Conservation (phyloP, 345 rosid species). For the Syzygium aqueum region DNA sequence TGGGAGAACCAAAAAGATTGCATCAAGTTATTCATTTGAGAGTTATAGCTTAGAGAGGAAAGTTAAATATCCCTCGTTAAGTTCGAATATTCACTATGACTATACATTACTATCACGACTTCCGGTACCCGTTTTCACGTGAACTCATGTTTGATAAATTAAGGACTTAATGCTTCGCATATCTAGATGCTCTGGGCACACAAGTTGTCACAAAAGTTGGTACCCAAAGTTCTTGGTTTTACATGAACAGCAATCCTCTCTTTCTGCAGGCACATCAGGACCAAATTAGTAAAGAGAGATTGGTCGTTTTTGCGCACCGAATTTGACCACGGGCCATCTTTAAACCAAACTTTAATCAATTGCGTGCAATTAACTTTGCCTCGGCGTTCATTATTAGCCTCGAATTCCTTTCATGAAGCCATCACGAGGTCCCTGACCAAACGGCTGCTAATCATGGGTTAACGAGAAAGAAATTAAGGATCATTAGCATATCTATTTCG, state of each 20-base stretch:
- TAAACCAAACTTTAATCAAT: background rate
- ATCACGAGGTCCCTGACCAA: background rate
- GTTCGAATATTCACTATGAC: background rate
- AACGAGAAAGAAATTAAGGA: background rate
- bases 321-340: background rate
- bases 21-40: background rate
- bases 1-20: background rate
- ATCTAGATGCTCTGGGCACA: background rate
- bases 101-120: background rate
- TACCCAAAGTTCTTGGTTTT: background rate
- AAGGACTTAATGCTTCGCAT: background rate
- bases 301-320: background rate
- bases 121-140: rapidly evolving
- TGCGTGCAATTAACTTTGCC: background rate
- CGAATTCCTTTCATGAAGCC: background rate
- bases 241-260: background rate
- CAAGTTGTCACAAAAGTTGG: background rate
- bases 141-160: background rate
- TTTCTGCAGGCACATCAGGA: background rate
- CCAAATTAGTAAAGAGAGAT: background rate
- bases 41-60: background rate
- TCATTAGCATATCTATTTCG: background rate
- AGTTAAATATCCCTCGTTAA: rapidly evolving
- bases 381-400: background rate
- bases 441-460: background rate